phyloP scores from a whole-genome alignment of 129 eudicot genomes.

The Lonicera japonica region DNA sequence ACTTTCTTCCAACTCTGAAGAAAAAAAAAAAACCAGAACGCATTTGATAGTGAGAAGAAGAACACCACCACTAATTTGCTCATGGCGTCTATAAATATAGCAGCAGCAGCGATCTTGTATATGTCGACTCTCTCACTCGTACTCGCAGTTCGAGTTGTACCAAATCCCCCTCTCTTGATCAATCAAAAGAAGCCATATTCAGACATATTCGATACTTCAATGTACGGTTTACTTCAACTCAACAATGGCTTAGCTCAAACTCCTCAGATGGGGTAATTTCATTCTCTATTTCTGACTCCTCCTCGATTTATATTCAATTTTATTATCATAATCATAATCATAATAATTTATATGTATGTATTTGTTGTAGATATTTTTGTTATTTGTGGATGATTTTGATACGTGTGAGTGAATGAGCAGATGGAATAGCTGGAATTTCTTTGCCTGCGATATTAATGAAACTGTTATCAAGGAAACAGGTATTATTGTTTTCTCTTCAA shows the following conservation, averaged over 20 bases:
- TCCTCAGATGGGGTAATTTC: constrained; percentile 84
- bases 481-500: constrained; percentile 10
- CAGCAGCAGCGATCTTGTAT: constrained; percentile 19
- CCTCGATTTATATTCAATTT: constrained; percentile 2
- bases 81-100: background rate
- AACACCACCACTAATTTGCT: no score
- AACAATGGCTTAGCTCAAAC: constrained; percentile 74
- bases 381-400: constrained; percentile 6
- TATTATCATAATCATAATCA: no score
- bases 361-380: no score
- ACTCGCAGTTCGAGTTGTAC: constrained; percentile 22
- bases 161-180: constrained; percentile 13
- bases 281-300: background rate
- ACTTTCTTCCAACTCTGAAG: no score
- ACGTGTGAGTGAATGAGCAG: constrained; percentile 38
- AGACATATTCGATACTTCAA: constrained; percentile 59
- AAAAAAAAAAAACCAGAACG: no score
- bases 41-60: no score
- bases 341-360: no score
- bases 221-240: constrained; percentile 57
- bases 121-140: constrained; percentile 18
- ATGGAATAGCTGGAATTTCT: constrained; percentile 98
- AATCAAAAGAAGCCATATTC: constrained; percentile 18
- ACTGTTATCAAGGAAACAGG: constrained; percentile 94
- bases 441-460: constrained; percentile 82